Evolutionary conservation across 2,329 filamentous ascomycete species (phyloP).

Genomic region (Exserohilum rostratum): DNA sequence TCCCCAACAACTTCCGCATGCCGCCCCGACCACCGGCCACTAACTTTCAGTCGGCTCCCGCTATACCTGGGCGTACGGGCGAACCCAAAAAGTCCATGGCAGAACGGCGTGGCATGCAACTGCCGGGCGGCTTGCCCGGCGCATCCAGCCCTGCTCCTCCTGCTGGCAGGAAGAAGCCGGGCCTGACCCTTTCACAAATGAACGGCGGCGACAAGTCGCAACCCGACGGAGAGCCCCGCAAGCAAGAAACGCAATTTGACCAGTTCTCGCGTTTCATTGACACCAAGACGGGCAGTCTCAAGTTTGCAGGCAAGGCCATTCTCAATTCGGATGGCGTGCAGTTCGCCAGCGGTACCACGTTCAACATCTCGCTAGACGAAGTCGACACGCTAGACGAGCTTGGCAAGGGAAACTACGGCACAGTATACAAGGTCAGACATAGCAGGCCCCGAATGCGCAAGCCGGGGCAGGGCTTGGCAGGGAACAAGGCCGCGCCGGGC

Average conservation of each 20-base stretch:
- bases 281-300: constrained; percentile 86
- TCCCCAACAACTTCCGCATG: constrained; percentile 53
- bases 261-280: constrained; percentile 85
- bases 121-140: constrained; percentile 66
- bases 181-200: constrained; percentile 54
- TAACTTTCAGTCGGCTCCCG: constrained; percentile 57
- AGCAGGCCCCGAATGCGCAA: constrained; percentile 70
- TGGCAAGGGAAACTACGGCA: constrained; percentile 97
- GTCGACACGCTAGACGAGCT: constrained; percentile 91
- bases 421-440: constrained; percentile 95
- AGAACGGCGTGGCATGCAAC: constrained; percentile 68
- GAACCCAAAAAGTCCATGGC: constrained; percentile 66
- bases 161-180: constrained; percentile 50
- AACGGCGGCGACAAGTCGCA: constrained; percentile 39
- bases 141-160: constrained; percentile 42
- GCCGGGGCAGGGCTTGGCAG: constrained; percentile 64
- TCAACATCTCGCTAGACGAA: constrained; percentile 94
- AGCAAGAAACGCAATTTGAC: constrained; percentile 59
- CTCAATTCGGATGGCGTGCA: constrained; percentile 90
- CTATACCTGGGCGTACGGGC: constrained; percentile 54
- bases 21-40: constrained; percentile 50
- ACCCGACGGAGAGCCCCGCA: constrained; percentile 31
- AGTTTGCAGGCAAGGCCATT: constrained; percentile 89
- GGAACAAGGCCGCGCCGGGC: constrained; percentile 57
- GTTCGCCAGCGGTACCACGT: constrained; percentile 86